Base-by-base conservation (phyloP, 1,284 basidiomycete species). In the Marasmius sp. region DNA sequence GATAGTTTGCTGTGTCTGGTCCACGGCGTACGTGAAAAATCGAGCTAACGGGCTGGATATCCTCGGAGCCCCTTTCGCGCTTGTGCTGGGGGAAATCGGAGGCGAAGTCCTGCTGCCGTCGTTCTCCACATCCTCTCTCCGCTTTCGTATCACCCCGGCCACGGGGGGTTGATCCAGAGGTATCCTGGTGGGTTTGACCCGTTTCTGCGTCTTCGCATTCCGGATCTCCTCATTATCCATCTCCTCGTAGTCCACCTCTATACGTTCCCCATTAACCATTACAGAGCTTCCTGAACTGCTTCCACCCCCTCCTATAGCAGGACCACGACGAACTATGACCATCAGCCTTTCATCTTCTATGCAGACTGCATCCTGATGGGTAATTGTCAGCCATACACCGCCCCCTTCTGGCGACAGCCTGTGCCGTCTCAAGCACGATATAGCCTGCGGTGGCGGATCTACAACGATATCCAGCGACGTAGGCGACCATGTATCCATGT, bases 341-440 rank as follows among this genome's bases (percentile, higher is more conserved):
- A 87, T 78, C 6, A 96, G 80, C 52, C 88, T 84, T 57, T 95
- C 93, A 41, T 92, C 87, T 27, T 88, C 88, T 2, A 93, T 84
- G 60, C 88, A 85, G 16, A 89, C 79, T 2, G 89, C 85, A 64
- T 95, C 92, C 18, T 37, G 37, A 68, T 99, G 97, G 33, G 91
- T 93, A 67, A 99, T 83, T 0, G 94, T 97, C 22, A 99, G 77
- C 97, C 97, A 99, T n/a, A 98, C 77, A 0, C 97, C 97, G 8
- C 97, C 96, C 3, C 96, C 97, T 47, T 91, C 89, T 10, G 85
- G 81, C 0, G 94, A 95, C 10, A 99, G 81, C 18, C 91, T 85
- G 74, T 99, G 97, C 38, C 97, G 85, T 10, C 92, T 86, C 18
- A 99, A 82, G 63, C 92, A 95, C 1, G 90, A 87, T 43, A 97